A percentile compares a stretch with the other conserved stretches of the same genome.
Conservation (phyloP, 2,329 filamentous ascomycete species). For the Chaetomiaceae sp. region DNA sequence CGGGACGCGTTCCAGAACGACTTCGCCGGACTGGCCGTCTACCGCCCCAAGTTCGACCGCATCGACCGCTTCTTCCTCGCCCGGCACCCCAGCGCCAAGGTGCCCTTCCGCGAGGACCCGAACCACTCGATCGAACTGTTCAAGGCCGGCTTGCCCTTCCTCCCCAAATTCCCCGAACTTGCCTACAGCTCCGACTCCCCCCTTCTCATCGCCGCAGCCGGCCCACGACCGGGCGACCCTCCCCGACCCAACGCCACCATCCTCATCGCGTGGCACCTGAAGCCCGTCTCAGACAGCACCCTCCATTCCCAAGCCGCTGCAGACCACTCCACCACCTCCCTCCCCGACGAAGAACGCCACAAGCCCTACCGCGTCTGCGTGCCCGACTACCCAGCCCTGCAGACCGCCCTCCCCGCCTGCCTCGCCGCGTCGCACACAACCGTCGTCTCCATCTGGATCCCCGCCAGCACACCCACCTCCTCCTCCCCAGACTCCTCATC, state of each 20-base stretch:
- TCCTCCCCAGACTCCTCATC: background rate
- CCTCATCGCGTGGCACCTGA: slow-evolving; percentile 25
- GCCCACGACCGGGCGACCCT: slow-evolving; percentile 22
- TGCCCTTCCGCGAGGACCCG: slow-evolving; percentile 26
- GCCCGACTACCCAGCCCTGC: slow-evolving; percentile 20
- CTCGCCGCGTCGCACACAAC: slow-evolving; percentile 19
- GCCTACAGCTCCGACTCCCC: slow-evolving; percentile 24
- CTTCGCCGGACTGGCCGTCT: slow-evolving; percentile 32
- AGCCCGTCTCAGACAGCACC: slow-evolving; percentile 16
- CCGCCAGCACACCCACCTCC: slow-evolving; percentile 4
- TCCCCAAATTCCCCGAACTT: slow-evolving; percentile 35
- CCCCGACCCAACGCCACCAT: slow-evolving; percentile 15
- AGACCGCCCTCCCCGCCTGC: slow-evolving; percentile 19
- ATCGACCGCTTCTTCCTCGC: slow-evolving; percentile 32
- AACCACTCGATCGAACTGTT: slow-evolving; percentile 34
- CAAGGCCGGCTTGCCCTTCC: slow-evolving; percentile 31
- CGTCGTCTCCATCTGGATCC: slow-evolving; percentile 25
- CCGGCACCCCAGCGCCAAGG: slow-evolving; percentile 17
- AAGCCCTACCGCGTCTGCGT: slow-evolving; percentile 20
- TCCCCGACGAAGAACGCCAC: slow-evolving; percentile 18
- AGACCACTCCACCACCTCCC: slow-evolving; percentile 8
- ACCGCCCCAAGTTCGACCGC: slow-evolving; percentile 27
- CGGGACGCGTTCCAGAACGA: slow-evolving; percentile 30
- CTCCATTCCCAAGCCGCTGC: slow-evolving; percentile 10
- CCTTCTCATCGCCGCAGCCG: slow-evolving; percentile 23